Base-by-base conservation (phyloP, 352 stramenopile species). In the Phytophthora multivora region DNA sequence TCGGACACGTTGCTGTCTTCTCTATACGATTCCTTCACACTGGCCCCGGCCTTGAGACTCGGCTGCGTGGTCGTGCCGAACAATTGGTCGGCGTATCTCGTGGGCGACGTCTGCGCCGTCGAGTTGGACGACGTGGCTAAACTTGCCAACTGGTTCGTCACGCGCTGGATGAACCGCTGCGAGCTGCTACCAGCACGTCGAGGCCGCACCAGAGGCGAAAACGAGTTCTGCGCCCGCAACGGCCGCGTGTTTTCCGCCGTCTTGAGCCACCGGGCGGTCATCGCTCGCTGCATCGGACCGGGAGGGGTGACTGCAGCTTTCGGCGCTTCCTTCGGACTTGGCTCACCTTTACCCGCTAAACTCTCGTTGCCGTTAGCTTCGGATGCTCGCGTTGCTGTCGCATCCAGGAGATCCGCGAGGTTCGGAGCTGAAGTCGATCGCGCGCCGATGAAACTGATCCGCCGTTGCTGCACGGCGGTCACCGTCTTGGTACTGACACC, bases 81-180 rank as follows among this genome's bases (percentile, higher is more conserved):
- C 25, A 71, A 45, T 53, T 66, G 56, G 33, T 71, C 63, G 12
- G 63, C 63, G 31, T 71, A 71, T 42, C 50, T 66, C 38, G 63
- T 71, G 13, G 63, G 63, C 10, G 63, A 71, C 47, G 46, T 41
- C 13, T 60, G 38, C 21, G 31, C 36, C 16, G 18, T 53, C n/a
- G 49, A 52, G 38, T 48, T 66, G n/a, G 55, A 53, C 3, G 55
- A 53, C 2, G 42, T 58, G 19, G 63, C 23, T 12, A 71, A 43
- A 48, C 63, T 66, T 16, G 55, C 63, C 55, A 71, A 66, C 26
- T 70, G 62, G 49, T 54, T 61, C 7, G 63, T 71, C 63, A 71
- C 50, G n/a, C 63, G 56, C 25, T 71, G 63, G 11, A 71, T 71
- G 18, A 71, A 71, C 16, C 63, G 48, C 5, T 70, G 55, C 8